These are phyloP conservation scores for Wickerhamiella sergipiensis DNA, from an alignment of 805 yeast genomes.

Conservation along the genomic window DNA sequence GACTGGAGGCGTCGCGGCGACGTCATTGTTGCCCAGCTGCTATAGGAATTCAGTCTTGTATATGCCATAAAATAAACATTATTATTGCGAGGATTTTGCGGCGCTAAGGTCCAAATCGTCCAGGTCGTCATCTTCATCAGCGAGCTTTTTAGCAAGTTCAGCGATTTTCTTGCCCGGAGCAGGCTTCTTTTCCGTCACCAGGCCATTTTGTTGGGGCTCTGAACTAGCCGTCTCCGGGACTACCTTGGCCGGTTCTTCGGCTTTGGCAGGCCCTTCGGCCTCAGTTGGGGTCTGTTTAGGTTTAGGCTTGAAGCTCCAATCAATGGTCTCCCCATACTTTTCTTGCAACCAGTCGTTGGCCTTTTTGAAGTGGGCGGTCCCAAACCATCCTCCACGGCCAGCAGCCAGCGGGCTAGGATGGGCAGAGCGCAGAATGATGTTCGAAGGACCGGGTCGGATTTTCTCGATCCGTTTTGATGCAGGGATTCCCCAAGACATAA, in stretches of 20 bases:
- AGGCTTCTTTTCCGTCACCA: background rate
- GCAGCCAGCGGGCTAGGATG: slow-evolving; percentile 97
- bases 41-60: no score
- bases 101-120: background rate
- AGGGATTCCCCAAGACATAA: slow-evolving; percentile 74
- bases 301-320: slow-evolving; percentile 40
- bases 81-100: no score
- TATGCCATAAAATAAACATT: no score
- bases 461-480: slow-evolving; percentile 48
- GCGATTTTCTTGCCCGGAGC: background rate
- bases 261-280: background rate
- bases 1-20: slow-evolving; percentile 71
- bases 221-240: no score
- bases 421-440: slow-evolving; percentile 51
- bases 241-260: background rate
- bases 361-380: slow-evolving; percentile 54
- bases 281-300: slow-evolving; percentile 7
- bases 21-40: slow-evolving; percentile 34
- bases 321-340: slow-evolving; percentile 37
- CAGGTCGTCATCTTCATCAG: background rate
- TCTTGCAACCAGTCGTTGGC: slow-evolving; percentile 65
- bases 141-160: background rate
- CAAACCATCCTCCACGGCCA: slow-evolving; percentile 61
- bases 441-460: slow-evolving; percentile 22
- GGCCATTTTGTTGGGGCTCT: no score